These are phyloP conservation scores for Kurtzmaniella fragi DNA, from an alignment of 805 yeast species.

Conservation along the genomic window DNA sequence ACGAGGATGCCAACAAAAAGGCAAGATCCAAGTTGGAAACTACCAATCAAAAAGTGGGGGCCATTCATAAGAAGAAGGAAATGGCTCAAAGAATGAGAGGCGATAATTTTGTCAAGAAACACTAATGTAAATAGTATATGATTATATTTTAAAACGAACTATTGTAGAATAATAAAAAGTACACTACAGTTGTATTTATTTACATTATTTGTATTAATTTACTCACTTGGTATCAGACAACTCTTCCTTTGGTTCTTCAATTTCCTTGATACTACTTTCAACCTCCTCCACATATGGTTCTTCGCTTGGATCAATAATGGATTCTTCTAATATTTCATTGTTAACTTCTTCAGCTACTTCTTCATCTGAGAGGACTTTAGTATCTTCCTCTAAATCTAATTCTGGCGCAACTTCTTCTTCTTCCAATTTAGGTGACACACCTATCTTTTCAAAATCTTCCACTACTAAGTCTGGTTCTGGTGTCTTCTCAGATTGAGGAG, in stretches of 20 bases:
- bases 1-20: slow-evolving; percentile 24
- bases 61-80: slow-evolving; percentile 29
- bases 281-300: background rate
- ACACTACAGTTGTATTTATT: too few relatives aligned
- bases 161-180: too few relatives aligned
- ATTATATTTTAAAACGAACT: too few relatives aligned
- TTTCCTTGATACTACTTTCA: background rate
- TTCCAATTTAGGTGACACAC: too few relatives aligned
- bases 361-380: background rate
- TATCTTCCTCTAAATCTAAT: background rate
- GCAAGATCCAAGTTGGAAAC: slow-evolving; percentile 30
- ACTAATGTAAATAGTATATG: slow-evolving; percentile 11
- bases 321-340: background rate
- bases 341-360: background rate
- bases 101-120: slow-evolving; percentile 35
- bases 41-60: slow-evolving; percentile 32
- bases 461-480: too few relatives aligned
- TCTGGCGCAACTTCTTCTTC: background rate
- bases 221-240: background rate
- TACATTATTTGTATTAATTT: background rate
- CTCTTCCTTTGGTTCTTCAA: background rate
- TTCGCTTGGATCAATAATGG: background rate
- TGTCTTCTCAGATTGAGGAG: too few relatives aligned
- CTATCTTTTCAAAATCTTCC: too few relatives aligned
- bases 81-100: slow-evolving; percentile 13